Evolutionary conservation across 73 alveolate genomes (phyloP).

Genomic region (Effrenium voratum): DNA sequence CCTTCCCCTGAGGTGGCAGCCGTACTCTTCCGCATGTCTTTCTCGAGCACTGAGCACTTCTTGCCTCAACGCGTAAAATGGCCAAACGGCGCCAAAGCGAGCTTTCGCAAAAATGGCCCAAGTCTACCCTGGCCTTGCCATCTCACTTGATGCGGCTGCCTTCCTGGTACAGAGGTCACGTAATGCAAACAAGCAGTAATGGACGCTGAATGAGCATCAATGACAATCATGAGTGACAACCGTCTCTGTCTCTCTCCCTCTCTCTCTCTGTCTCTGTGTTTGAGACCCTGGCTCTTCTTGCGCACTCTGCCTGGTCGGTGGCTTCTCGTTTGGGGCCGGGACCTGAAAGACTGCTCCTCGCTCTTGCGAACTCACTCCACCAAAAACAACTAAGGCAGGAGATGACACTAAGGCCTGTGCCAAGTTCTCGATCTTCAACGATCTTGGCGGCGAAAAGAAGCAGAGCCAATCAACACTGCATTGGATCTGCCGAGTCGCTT

Average conservation of each 20-base stretch:
- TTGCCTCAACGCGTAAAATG: not conserved
- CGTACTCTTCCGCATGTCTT: constrained; percentile 74
- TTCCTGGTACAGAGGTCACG: not conserved
- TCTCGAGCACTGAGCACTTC: constrained; percentile 51
- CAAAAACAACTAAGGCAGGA: not conserved
- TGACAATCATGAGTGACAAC: too few species aligned
- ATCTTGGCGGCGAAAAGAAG: not conserved
- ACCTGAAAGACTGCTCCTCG: not conserved
- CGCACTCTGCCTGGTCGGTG: constrained; percentile 67
- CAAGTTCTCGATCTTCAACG: constrained; percentile 39
- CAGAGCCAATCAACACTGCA: not conserved
- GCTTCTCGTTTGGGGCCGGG: constrained; percentile 69
- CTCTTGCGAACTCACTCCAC: too few species aligned
- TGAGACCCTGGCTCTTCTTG: constrained; percentile 15
- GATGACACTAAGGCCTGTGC: not conserved
- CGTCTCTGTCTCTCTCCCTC: too few species aligned
- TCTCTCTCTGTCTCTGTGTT: too few species aligned
- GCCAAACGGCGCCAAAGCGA: not conserved
- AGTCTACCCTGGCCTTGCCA: not conserved
- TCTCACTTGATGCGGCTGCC: constrained; percentile 1
- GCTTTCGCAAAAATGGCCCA: not conserved
- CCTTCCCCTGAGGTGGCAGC: not conserved
- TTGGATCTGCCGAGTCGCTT: not conserved
- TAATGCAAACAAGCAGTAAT: not conserved
- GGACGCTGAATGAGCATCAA: too few species aligned